Conservation (phyloP, 2,329 filamentous ascomycete genomes). For the Aspergillus pseudoviridinutans region DNA sequence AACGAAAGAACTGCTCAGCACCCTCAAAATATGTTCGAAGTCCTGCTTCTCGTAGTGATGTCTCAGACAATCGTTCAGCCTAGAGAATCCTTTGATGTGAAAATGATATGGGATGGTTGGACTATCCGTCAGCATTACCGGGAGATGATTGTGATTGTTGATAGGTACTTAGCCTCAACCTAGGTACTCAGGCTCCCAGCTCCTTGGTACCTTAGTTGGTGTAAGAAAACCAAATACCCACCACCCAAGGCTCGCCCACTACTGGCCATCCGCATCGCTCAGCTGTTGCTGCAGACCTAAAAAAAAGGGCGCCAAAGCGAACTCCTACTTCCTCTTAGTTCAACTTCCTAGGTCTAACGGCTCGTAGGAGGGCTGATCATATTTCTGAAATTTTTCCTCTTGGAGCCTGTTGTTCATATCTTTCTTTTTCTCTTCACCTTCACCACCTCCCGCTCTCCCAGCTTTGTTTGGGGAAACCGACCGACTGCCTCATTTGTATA, state of each 20-base stretch:
- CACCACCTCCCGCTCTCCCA: slow-evolving; percentile 4
- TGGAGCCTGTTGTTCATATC: not conserved
- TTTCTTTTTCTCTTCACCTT: not conserved
- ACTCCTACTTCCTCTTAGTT: not conserved
- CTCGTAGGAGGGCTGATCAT: not conserved
- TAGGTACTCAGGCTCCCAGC: not conserved
- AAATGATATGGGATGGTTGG: not conserved
- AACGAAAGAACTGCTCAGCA: not conserved
- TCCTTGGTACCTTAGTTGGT: not conserved
- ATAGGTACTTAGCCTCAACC: not conserved
- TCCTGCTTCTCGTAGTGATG: not conserved
- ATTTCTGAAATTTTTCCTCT: not conserved
- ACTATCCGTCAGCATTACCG: not conserved
- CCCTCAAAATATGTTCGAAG: not conserved
- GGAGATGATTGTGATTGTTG: too few relatives aligned
- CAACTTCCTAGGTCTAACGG: not conserved
- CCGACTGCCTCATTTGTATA: not conserved
- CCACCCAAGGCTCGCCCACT: not conserved
- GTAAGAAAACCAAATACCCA: not conserved
- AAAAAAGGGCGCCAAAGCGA: not conserved
- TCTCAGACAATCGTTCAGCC: not conserved
- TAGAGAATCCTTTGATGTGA: not conserved
- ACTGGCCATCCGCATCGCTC: not conserved
- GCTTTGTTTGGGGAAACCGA: slow-evolving; percentile 10
- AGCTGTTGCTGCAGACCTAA: not conserved